Percentiles rank a stretch among this genome's conserved stretches.
Evolutionary conservation across 352 stramenopile species (phyloP).

Genomic region (Pythium apleroticum): DNA sequence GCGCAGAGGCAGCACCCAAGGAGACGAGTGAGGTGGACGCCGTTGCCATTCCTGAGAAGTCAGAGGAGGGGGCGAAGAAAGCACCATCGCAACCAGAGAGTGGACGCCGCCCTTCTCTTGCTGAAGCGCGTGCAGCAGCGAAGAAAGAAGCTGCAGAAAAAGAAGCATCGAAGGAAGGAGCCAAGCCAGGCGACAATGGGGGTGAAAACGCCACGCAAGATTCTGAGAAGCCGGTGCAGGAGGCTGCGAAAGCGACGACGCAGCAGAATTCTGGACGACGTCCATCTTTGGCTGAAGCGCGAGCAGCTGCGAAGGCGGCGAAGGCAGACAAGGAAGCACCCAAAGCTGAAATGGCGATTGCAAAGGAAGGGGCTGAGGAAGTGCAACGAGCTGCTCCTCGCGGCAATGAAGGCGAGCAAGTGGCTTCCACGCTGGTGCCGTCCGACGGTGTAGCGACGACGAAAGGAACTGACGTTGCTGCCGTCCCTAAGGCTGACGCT

Average conservation of each 20-base stretch:
- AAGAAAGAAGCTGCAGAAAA: background rate
- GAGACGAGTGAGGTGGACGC: background rate
- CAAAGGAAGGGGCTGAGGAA: background rate
- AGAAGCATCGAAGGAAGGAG: background rate
- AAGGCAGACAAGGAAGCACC: background rate
- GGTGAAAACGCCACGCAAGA: background rate
- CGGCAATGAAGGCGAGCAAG: background rate
- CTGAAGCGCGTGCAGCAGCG: background rate
- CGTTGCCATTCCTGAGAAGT: background rate
- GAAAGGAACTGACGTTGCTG: background rate
- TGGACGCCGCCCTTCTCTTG: background rate
- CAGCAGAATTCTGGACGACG: background rate
- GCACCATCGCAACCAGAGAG: background rate
- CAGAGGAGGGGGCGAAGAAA: background rate
- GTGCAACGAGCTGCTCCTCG: too few species aligned
- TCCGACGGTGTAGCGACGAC: background rate
- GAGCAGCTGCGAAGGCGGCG: constrained; percentile 9
- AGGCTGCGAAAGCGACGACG: background rate
- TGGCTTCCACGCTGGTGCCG: background rate
- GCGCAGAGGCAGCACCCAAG: background rate
- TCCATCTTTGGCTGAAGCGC: constrained; percentile 13
- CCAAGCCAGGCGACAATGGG: background rate
- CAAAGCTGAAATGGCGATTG: background rate
- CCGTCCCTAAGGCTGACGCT: background rate
- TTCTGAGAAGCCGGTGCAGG: background rate